Conservation (phyloP, 2,329 filamentous ascomycete genomes). For the Alternaria brassicicola region DNA sequence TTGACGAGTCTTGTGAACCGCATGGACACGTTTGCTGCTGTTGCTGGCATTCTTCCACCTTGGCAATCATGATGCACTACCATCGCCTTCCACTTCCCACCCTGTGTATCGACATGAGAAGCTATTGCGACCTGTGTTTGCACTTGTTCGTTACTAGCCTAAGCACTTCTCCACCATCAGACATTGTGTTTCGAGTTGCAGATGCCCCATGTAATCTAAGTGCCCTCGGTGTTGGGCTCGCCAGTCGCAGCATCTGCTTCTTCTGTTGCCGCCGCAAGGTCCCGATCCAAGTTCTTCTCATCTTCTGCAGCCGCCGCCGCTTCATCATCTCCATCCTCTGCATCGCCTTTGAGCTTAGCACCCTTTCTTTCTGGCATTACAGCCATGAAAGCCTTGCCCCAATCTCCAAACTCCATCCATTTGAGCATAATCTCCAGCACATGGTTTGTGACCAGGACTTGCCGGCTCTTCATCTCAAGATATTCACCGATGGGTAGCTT, state of each 20-base stretch:
- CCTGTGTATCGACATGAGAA: not conserved
- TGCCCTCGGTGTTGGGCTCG: not conserved
- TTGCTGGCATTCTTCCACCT: not conserved
- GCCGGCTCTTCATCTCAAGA: constrained; percentile 85
- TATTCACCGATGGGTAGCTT: constrained; percentile 95
- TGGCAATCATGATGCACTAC: not conserved
- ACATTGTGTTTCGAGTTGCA: not conserved
- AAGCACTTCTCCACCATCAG: not conserved
- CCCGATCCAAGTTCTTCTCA: constrained; percentile 2
- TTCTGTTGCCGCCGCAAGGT: constrained; percentile 10
- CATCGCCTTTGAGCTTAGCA: constrained; percentile 64
- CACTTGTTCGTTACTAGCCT: not conserved
- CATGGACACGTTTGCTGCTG: not conserved
- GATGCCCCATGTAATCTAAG: not conserved
- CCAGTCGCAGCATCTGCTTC: constrained; percentile 2
- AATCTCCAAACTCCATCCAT: constrained; percentile 89
- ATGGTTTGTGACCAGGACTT: constrained; percentile 91
- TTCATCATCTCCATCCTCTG: constrained; percentile 21
- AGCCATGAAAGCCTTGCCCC: constrained; percentile 85
- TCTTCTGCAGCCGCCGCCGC: constrained; percentile 16
- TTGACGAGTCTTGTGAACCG: not conserved
- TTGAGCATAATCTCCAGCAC: constrained; percentile 95
- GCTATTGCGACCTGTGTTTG: not conserved
- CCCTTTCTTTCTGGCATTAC: constrained; percentile 93
- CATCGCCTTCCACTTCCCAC: not conserved